Base-by-base conservation (phyloP, 345 rosid genomes). In the Moricandia moricandioides region DNA sequence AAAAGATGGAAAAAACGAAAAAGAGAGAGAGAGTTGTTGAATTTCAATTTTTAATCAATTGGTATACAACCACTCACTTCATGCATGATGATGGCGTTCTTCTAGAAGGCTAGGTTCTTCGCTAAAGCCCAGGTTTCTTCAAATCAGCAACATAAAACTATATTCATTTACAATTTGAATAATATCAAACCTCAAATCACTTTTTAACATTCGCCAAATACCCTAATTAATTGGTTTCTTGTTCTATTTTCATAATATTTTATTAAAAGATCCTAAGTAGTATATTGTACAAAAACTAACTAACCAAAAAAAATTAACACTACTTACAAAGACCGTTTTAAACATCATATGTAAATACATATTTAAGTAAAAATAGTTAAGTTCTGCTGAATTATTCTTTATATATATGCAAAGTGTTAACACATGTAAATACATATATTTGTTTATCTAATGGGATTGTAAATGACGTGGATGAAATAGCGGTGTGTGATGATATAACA, bases 21-120 rank as follows among this genome's bases (percentile, higher is more conserved):
- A 67, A 72, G 69, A 49, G 75, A 72, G 69, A 49, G 75, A 65
- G 73, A 78, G 73, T 72, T 39, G 81, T 67, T 78, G 76, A 61
- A 62, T 49, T 65, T 29, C 73, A 78, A 17, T 58, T 65, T 57
- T 16, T n/a, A 77, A 64, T 76, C 7, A n/a, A 47, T 47, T 58
- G 76, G 75, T 63, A 65, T 9, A 71, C 56, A 71, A 78, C 72
- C 68, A 78, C 69, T 71, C 77, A 37, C 45, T 43, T 71, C 80
- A 65, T 71, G 76, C 80, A 77, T 58, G 76, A 65, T 77, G 62
- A 77, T 77, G 56, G 34, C 35, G 5, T 33, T 71, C 76, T 71
- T 77, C 80, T 77, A 65, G 76, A 77, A 77, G 75, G 43, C 65
- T 64, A 55, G 70, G 60, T 39, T 69, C 39, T 21, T 8, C 10